Percentiles rank a stretch among this genome's conserved stretches.
Conservation (phyloP, 371 early-diverging fungal genomes). For the Polyrhizophydium stewartii region DNA sequence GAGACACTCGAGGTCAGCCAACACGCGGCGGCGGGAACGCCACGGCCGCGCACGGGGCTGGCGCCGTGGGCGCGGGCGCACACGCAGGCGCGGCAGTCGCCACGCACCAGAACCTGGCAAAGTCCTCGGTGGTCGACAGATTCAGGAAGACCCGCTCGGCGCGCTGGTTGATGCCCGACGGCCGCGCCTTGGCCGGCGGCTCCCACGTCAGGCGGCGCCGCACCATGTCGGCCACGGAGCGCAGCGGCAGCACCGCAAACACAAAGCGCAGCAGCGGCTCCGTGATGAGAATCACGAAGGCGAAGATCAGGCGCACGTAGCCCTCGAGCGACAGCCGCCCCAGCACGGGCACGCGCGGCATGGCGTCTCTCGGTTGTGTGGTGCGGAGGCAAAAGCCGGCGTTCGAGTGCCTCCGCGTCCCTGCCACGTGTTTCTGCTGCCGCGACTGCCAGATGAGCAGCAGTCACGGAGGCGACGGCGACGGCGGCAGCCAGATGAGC, state of each 20-base stretch:
- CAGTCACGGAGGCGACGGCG: too few species aligned
- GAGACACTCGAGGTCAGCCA: too few species aligned
- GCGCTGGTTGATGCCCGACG: background rate
- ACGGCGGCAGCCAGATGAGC: too few species aligned
- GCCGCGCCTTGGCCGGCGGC: background rate
- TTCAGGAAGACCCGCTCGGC: background rate
- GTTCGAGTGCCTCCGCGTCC: too few species aligned
- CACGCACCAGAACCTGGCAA: constrained; percentile 7
- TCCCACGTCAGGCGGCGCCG: background rate
- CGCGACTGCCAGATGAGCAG: too few species aligned
- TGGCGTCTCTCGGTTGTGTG: too few species aligned
- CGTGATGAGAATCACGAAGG: constrained; percentile 59
- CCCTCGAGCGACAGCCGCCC: constrained; percentile 28
- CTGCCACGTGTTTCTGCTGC: too few species aligned
- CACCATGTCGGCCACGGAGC: constrained; percentile 12
- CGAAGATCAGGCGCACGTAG: constrained; percentile 49
- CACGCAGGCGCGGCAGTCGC: too few species aligned
- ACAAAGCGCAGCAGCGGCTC: constrained; percentile 65
- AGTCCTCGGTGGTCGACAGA: background rate
- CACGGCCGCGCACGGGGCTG: too few species aligned
- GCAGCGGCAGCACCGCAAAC: constrained; percentile 58
- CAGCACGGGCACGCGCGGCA: constrained; percentile 27
- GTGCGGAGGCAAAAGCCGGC: too few species aligned
- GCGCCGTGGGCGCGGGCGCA: too few species aligned
- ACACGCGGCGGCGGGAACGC: too few species aligned